Percentiles rank a stretch among this genome's conserved stretches.
phyloP scores from a whole-genome alignment of 2,329 filamentous ascomycete genomes.

The Pseudogymnoascus sp. region DNA sequence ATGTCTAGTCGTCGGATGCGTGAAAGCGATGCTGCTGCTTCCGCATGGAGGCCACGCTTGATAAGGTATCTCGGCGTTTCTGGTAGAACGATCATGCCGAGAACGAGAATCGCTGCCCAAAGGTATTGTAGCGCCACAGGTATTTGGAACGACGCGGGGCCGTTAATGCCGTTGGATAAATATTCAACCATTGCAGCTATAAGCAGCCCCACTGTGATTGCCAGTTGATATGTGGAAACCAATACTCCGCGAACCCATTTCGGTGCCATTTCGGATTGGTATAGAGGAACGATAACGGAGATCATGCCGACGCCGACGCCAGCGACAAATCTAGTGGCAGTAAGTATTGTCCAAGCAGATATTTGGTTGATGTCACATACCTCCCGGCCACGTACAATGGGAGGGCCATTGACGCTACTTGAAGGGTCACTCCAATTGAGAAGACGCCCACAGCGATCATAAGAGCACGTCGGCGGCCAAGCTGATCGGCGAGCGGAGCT shows the following conservation, averaged over 20 bases:
- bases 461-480: constrained; percentile 50
- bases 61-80: constrained; percentile 32
- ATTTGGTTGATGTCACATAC: constrained; percentile 30
- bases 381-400: constrained; percentile 53
- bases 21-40: constrained; percentile 25
- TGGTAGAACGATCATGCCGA: constrained; percentile 31
- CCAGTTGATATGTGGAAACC: constrained; percentile 37
- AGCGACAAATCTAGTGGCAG: constrained; percentile 38
- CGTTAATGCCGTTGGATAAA: constrained; percentile 26
- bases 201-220: constrained; percentile 38
- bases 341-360: constrained; percentile 21
- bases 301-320: constrained; percentile 35
- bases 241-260: constrained; percentile 35
- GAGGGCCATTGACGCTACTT: constrained; percentile 55
- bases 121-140: constrained; percentile 35
- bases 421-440: constrained; percentile 62
- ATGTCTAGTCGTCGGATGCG: constrained; percentile 61
- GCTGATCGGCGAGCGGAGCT: constrained; percentile 60
- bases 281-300: constrained; percentile 31
- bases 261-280: constrained; percentile 18
- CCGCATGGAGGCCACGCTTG: constrained; percentile 26
- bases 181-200: constrained; percentile 37
- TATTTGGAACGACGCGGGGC: constrained; percentile 30
- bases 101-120: constrained; percentile 30
- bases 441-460: constrained; percentile 59